Evolutionary conservation across 2,329 filamentous ascomycete species (phyloP), one percentile per base, ranked within the genome.

Genomic region (Ascochyta pisi): DNA sequence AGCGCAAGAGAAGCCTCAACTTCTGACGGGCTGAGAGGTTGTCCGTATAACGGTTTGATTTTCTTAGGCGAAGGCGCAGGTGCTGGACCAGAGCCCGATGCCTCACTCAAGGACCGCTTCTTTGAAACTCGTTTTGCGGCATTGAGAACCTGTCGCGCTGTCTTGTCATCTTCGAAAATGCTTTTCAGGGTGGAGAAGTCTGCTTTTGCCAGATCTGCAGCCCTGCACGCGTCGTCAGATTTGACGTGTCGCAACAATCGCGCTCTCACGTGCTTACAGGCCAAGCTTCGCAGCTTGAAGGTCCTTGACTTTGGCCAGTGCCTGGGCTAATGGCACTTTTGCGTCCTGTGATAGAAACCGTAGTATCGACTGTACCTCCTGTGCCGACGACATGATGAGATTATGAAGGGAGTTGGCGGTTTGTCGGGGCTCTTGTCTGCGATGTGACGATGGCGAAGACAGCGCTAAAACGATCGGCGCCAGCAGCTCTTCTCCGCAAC

Each of bases 1-100:
- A 92, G 76, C 7, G 77, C 78, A 6, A 92, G 78, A 0, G 86
- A 85, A 6, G 77, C 78, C 70, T 92, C 89, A 1, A 89, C 76
- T 45, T 88, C 84, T 13, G 83, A 81, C 0, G 87, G 82, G 34
- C 70, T 70, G 16, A 67, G 63, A 8, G 67, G 63, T 31, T 71
- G 63, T 27, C 71, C 71, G 19, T 70, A 71, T 0, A 64, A 58
- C 23, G 63, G 63, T 60, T 63, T 76, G 35, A 61, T 38, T 55
- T 70, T 76, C 66, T 81, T 81, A 7, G 53, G 41, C 23, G 75
- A 69, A 3, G 78, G 71, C 15, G 63, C 15, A n/a, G 58, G 54
- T 23, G 41, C 39, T 27, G 60, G 15, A 6, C 50, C 52, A 13
- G 55, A 29, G 3, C 64, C 39, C 31, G 65, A 54, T 42, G 56